Evolutionary conservation across 352 stramenopile genomes (phyloP).

Genomic region (Pythium sp.): DNA sequence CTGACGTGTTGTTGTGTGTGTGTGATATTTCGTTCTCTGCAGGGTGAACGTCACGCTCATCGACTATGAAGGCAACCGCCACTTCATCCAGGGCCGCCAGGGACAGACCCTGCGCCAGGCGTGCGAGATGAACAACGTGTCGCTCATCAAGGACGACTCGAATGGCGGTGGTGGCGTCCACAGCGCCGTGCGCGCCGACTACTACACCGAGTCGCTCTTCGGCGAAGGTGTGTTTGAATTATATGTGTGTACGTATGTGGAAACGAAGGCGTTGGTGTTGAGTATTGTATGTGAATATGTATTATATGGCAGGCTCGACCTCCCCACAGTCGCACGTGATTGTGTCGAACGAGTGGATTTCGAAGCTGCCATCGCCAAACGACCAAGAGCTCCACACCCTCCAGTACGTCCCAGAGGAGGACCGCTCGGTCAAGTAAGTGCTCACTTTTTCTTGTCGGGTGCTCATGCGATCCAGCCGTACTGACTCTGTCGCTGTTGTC

Average conservation of each 20-base stretch:
- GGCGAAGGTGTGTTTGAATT: slow-evolving; percentile 47
- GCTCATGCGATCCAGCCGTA: background rate
- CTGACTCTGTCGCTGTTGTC: background rate
- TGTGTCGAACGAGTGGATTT: slow-evolving; percentile 87
- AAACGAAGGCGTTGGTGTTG: background rate
- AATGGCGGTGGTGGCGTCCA: slow-evolving; percentile 70
- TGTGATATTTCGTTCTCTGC: slow-evolving; percentile 10
- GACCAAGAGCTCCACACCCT: slow-evolving; percentile 77
- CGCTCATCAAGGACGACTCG: slow-evolving; percentile 84
- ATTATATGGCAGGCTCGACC: slow-evolving; percentile 29
- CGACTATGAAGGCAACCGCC: slow-evolving; percentile 86
- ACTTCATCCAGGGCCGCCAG: slow-evolving; percentile 75
- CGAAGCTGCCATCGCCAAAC: slow-evolving; percentile 67
- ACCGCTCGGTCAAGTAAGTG: slow-evolving; percentile 77
- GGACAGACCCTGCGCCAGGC: slow-evolving; percentile 82
- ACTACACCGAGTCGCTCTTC: slow-evolving; percentile 88
- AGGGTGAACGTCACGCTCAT: slow-evolving; percentile 85
- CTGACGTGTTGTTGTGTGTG: background rate
- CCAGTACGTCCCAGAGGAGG: slow-evolving; percentile 73
- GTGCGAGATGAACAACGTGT: slow-evolving; percentile 75
- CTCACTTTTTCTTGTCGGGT: background rate
- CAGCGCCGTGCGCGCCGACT: slow-evolving; percentile 63
- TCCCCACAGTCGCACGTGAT: slow-evolving; percentile 87
- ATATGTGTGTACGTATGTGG: background rate
- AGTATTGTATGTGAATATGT: background rate